Evolutionary conservation across 2,329 filamentous ascomycete genomes (phyloP), one percentile per base, ranked within the genome.

Genomic region (Parafenestella ontariensis): DNA sequence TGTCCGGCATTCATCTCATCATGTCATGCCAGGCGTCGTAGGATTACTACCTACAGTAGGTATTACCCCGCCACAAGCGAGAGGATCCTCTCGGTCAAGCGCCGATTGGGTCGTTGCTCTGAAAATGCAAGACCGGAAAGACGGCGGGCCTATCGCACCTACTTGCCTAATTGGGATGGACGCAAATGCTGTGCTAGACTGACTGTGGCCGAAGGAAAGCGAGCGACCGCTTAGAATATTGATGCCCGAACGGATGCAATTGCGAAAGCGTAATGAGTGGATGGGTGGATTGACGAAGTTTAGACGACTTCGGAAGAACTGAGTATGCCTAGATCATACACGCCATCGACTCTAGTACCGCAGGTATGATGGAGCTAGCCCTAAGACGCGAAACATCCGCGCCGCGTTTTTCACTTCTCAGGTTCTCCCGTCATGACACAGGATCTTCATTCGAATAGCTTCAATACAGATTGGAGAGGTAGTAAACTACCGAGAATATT

Each of bases 401-500:
- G 20, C 36, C 18, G 23, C 15, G 15, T 20, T 8, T 34, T 23
- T 43, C 23, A 42, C 13, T 26, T 28, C 20, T 23, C 11, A 26
- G 8, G 36, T 7, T 15, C 43, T 17, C 39, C 15, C 36, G 44
- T 46, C 34, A 58, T 65, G 57, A 51, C 52, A 45, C 54, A 64
- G 28, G 51, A 58, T 47, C 24, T 59, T 45, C 40, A 54, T 36
- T 24, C 42, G 6, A 42, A 43, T 18, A 24, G 39, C 11, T 45
- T 52, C 9, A 10, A 7, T 40, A 46, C 24, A 54, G 13, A 34
- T 18, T 58, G 54, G 54, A 45, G 26, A 23, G 31, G 33, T 17
- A 56, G 46, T 17, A 53, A 48, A 21, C 28, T 67, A 20, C 41
- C 52, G 11, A 52, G 33, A 17, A 44, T 58, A 43, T 48, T 72